These are phyloP conservation scores for Aspergillus neoniger DNA, from an alignment of 2,329 filamentous ascomycete species.

Conservation along the genomic window DNA sequence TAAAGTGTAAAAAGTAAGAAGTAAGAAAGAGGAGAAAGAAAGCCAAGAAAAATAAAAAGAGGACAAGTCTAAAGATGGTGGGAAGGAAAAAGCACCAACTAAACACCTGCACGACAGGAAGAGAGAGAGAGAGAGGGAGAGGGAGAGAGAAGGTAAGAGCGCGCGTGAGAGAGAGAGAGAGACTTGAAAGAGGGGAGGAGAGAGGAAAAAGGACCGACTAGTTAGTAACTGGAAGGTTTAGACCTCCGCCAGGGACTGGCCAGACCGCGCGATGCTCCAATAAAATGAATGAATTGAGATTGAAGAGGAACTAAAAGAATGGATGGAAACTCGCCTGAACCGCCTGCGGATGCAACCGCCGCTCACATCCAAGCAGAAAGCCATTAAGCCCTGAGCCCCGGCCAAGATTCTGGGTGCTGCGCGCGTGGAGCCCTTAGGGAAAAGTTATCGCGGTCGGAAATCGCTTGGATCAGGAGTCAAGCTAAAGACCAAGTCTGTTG, in stretches of 20 bases:
- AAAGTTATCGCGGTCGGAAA: background rate
- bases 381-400: background rate
- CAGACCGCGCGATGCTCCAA: background rate
- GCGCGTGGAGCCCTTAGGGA: background rate
- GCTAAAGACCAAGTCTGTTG: too few species aligned
- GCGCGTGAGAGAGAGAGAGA: background rate
- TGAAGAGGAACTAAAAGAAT: constrained; percentile 1
- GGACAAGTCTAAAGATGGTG: too few species aligned
- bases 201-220: background rate
- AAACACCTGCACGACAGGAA: background rate
- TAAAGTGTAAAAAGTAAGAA: background rate
- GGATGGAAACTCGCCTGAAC: constrained; percentile 1
- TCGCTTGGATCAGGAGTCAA: background rate
- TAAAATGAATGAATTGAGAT: background rate
- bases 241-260: background rate
- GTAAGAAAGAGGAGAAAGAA: background rate
- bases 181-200: background rate
- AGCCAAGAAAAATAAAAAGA: background rate
- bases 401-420: background rate
- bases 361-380: background rate
- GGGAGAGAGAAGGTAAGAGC: background rate
- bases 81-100: background rate
- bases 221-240: background rate
- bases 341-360: background rate
- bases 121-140: background rate